phyloP scores from a whole-genome alignment of 352 stramenopile genomes.

The Pythium coloratum region DNA sequence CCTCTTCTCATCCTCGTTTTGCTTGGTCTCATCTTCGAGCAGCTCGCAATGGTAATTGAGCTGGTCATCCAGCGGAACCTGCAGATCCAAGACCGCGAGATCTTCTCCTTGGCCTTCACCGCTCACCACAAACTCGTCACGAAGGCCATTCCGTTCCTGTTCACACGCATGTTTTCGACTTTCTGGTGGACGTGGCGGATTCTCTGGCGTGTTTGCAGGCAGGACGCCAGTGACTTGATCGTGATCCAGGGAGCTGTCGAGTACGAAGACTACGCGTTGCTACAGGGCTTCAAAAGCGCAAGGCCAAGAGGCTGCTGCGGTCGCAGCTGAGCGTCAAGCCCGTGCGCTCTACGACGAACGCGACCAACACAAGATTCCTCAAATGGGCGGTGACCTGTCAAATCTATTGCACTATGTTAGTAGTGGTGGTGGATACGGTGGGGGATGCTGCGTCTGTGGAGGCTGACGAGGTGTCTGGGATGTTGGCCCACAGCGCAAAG shows the following conservation, averaged over 20 bases:
- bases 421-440: neutral
- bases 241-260: constrained; percentile 25
- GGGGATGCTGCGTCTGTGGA: neutral
- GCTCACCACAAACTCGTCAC: neutral
- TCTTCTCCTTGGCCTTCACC: neutral
- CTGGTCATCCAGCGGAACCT: constrained; percentile 20
- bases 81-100: constrained; percentile 4
- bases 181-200: constrained; percentile 22
- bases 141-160: constrained; percentile 18
- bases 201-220: constrained; percentile 17
- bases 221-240: constrained; percentile 17
- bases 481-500: constrained; percentile 79
- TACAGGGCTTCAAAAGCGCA: neutral
- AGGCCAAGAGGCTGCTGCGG: neutral
- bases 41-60: neutral
- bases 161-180: constrained; percentile 14
- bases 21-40: neutral
- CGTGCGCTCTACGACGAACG: neutral
- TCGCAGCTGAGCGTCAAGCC: neutral
- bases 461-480: constrained; percentile 22
- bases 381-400: constrained; percentile 1
- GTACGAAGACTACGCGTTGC: constrained; percentile 10
- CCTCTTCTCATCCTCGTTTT: neutral
- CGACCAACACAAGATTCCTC: neutral
- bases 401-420: constrained; percentile 1